These are phyloP conservation scores for Yamadazyma atlantica DNA, from an alignment of 1,139 yeast species.

Conservation along the genomic window DNA sequence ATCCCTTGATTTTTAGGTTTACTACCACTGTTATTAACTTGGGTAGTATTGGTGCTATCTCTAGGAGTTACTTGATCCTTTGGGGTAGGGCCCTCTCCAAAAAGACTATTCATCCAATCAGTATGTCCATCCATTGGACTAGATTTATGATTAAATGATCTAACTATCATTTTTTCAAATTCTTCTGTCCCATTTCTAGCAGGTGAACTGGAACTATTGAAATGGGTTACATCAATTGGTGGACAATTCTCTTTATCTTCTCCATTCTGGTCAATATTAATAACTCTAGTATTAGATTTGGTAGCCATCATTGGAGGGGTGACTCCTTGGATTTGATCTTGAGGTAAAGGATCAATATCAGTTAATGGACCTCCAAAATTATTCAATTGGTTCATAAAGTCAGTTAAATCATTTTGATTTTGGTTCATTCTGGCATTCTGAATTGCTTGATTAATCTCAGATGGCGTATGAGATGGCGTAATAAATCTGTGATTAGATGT, in stretches of 20 bases:
- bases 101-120: conserved; percentile 39
- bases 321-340: conserved; percentile 28
- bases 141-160: conserved; percentile 35
- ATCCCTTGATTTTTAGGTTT: too few species aligned
- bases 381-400: conserved; percentile 49
- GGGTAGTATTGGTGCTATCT: conserved; percentile 20
- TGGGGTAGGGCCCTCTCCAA: conserved; percentile 45
- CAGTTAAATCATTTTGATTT: conserved; percentile 43
- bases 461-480: conserved; percentile 47
- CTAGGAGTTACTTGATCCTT: conserved; percentile 40
- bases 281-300: conserved; percentile 46
- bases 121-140: conserved; percentile 24
- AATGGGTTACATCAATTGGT: conserved; percentile 22
- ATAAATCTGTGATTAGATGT: conserved; percentile 26
- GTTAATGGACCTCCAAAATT: conserved; percentile 54
- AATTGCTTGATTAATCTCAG: conserved; percentile 44
- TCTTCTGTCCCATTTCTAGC: conserved; percentile 26
- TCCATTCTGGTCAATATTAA: conserved; percentile 38
- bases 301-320: conserved; percentile 54
- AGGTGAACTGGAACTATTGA: conserved; percentile 17
- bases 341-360: conserved; percentile 52
- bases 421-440: conserved; percentile 24
- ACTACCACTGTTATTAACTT: background rate
- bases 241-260: conserved; percentile 45
- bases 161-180: conserved; percentile 40